Conservation (phyloP, 139 green algal species). For the Astrephomene gubernaculifera region DNA sequence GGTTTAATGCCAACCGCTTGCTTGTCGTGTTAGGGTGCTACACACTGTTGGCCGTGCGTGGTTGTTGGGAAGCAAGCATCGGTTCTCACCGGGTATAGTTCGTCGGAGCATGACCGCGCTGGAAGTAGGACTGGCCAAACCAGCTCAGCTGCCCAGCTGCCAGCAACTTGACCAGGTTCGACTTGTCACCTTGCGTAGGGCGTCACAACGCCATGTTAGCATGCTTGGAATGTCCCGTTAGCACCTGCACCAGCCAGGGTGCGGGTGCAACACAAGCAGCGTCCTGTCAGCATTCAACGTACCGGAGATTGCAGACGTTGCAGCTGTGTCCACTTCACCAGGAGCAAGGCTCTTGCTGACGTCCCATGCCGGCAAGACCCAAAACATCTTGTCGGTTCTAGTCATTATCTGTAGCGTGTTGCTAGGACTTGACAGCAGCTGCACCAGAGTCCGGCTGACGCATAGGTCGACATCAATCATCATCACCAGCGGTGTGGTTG, state of each 20-base stretch:
- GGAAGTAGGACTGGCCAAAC: slow-evolving; percentile 34
- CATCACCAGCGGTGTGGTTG: slow-evolving; percentile 49
- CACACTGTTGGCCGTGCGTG: too few species aligned
- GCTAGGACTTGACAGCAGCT: neutral
- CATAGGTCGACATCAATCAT: slow-evolving; percentile 66
- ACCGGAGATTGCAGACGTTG: slow-evolving; percentile 7
- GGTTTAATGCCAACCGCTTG: neutral
- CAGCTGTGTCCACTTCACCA: neutral
- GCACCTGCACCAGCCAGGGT: too few species aligned
- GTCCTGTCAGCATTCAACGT: neutral
- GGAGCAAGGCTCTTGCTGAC: neutral
- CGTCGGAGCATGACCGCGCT: slow-evolving; percentile 13
- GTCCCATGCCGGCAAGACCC: slow-evolving; percentile 38
- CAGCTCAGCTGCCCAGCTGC: neutral
- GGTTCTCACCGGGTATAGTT: slow-evolving; percentile 28
- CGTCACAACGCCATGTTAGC: too few species aligned
- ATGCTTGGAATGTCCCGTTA: too few species aligned
- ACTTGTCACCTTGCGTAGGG: slow-evolving; percentile 19
- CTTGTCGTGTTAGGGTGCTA: too few species aligned
- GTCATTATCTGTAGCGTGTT: neutral
- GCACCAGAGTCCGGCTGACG: slow-evolving; percentile 7
- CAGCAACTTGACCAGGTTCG: slow-evolving; percentile 11
- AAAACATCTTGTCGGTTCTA: neutral
- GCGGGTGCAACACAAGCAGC: neutral
- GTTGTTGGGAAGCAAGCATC: too few species aligned